Evolutionary conservation across 192 early-diverging fungal genomes (phyloP), one percentile per base, ranked within the genome.

Genomic region (Fimicolochytrium jonesii): DNA sequence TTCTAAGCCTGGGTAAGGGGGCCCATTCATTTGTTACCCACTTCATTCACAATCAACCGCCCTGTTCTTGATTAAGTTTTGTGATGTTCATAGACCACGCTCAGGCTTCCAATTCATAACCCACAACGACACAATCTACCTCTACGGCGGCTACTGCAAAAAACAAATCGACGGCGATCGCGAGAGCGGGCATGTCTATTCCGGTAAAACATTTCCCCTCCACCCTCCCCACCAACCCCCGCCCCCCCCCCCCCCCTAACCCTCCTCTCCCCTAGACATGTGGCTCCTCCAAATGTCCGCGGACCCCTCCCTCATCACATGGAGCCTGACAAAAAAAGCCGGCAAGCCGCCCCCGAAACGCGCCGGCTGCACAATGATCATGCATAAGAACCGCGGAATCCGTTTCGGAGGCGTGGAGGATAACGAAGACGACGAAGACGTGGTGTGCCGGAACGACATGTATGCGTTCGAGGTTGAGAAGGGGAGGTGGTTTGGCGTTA

Each of bases 141-240:
- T 90, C 23, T 87, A 87, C 64, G 88, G 88, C 32, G 88, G 88
- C 3, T 90, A 88, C 69, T 79, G 46, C 36, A 67, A 60, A 86
- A 49, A 81, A 83, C 78, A 83, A 69, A 29, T 80, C 71, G 80
- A 26, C 6, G 56, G 48, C 20, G 45, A 68, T 9, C 35, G 56
- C 23, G 55, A 58, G 28, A 23, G 60, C n/a, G 46, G 49, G 5
- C 26, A 55, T 25, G 69, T 57, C 6, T 34, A 33, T 17, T 55
- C 53, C 53, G 46, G 46, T 48, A 48, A 48, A 23, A 22, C 37
- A 39, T 39, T 17, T 9, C 37, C 17, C 37, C 17, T 39, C 10
- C 37, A 39, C 37, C 37, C 37, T 17, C 17, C 17, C 37, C 37
- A 9, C 37, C 37, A 39, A 11, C 37, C 37, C 9, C 9, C 37